Base-by-base conservation (phyloP, 768 basidiomycete genomes). In the Mrakia blollopis region DNA sequence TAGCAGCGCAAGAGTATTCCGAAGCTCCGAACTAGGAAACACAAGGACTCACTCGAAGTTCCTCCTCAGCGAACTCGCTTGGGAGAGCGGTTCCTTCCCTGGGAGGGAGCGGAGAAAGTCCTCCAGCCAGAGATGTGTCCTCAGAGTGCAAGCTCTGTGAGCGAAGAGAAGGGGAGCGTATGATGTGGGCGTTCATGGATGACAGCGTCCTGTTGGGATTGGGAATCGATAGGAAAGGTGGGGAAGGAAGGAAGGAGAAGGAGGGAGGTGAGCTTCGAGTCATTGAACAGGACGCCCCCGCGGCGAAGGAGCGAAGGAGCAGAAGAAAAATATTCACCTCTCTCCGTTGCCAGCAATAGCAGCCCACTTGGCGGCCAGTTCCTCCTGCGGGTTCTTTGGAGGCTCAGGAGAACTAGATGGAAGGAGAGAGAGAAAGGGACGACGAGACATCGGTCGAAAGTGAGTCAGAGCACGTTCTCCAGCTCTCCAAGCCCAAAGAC, bases 321-420 rank as follows among this genome's bases (percentile, higher is more conserved):
- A 18, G 37, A 41, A 25, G 35, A 67, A 21, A 13, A 65, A 35
- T 10, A 68, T 23, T 25, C 7, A 68, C 65, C 65, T 68, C 39
- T 68, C 65, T 68, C 65, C 65, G 1, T 39, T 68, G 11, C 35
- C 65, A 39, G 65, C 65, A 16, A 68, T 39, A 39, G 65, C 65
- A 37, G 65, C 65, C 65, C 65, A 68, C 65, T 68, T 68, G 18
- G 65, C 65, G 23, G 65, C 65, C 4, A 68, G 65, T 23, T 68
- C 65, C 1, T 68, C 65, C 25, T 68, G 65, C 18, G 65, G 65
- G 65, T 68, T 68, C 65, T 37, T 68, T 9, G 37, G 25, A 37
- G 65, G 65, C n/a, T 68, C 65, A 23, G 65, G 65, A 11, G 65
- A 68, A 7, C 65, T 68, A 61, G 30, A 61, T 1, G 57, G 60